phyloP scores from a whole-genome alignment of 116 monocot genomes.

The Iris pallida region DNA sequence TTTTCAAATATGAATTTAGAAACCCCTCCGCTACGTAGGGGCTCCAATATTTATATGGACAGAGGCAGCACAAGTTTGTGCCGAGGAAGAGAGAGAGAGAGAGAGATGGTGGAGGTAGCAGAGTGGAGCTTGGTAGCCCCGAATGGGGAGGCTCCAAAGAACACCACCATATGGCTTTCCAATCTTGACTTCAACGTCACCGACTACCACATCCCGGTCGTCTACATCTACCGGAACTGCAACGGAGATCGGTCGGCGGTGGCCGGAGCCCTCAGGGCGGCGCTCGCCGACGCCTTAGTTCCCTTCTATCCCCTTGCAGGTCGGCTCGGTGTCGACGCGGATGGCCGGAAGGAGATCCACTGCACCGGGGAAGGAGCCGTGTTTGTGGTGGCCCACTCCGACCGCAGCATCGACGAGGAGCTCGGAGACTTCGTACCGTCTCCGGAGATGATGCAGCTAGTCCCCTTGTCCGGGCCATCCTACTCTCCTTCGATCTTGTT shows the following conservation, averaged over 20 bases:
- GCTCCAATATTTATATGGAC: too few relatives aligned
- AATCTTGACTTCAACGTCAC: slow-evolving; percentile 38
- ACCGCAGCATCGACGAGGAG: slow-evolving; percentile 20
- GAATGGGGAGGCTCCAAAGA: slow-evolving; percentile 24
- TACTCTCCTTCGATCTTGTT: too few relatives aligned
- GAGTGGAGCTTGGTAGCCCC: slow-evolving; percentile 33
- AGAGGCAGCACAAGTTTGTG: too few relatives aligned
- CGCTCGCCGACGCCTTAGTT: slow-evolving; percentile 31
- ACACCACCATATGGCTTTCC: slow-evolving; percentile 32
- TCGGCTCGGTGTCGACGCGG: slow-evolving; percentile 20
- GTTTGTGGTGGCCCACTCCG: slow-evolving; percentile 31
- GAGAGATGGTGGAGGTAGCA: slow-evolving; percentile 11
- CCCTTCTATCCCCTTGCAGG: slow-evolving; percentile 54
- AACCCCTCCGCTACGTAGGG: too few relatives aligned
- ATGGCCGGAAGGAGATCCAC: slow-evolving; percentile 38
- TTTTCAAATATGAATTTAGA: too few relatives aligned
- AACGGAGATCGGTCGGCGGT: not conserved
- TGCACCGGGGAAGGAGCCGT: slow-evolving; percentile 49
- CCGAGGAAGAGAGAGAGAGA: too few relatives aligned
- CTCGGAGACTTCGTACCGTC: slow-evolving; percentile 29
- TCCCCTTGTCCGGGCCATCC: too few relatives aligned
- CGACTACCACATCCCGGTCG: slow-evolving; percentile 31
- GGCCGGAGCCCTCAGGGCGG: slow-evolving; percentile 15
- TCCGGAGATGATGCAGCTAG: slow-evolving; percentile 12
- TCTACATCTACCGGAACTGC: slow-evolving; percentile 32